Evolutionary conservation across 2,329 filamentous ascomycete genomes (phyloP).

Genomic region (Aschersonia sp.): DNA sequence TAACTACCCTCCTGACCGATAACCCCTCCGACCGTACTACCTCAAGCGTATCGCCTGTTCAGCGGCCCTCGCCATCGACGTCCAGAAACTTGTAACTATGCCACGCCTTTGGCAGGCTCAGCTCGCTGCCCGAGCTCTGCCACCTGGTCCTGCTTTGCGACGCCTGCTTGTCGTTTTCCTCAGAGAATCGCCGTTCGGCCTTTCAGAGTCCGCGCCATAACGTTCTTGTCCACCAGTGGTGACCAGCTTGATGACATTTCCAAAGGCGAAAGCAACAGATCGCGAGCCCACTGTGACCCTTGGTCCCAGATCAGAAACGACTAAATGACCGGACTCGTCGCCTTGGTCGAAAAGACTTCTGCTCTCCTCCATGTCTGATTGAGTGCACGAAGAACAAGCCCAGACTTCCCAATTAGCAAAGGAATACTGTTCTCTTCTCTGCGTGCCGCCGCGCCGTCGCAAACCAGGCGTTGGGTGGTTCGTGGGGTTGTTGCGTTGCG

Average conservation of each 20-base stretch:
- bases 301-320: constrained; percentile 52
- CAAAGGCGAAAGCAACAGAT: constrained; percentile 56
- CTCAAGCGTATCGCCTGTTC: too few relatives aligned
- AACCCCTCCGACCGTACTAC: too few relatives aligned
- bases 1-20: too few relatives aligned
- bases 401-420: constrained; percentile 35
- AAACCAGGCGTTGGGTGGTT: neutral
- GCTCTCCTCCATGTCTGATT: constrained; percentile 29
- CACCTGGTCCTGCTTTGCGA: constrained; percentile 15
- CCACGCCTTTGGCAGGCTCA: neutral
- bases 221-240: constrained; percentile 46
- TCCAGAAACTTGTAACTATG: too few relatives aligned
- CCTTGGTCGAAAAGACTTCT: constrained; percentile 26
- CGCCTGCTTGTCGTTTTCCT: constrained; percentile 24
- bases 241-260: constrained; percentile 59
- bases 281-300: constrained; percentile 45
- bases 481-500: constrained; percentile 3
- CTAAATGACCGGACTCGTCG: constrained; percentile 35
- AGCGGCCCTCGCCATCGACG: too few relatives aligned
- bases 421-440: neutral
- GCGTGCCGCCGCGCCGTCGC: constrained; percentile 1
- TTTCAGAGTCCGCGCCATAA: constrained; percentile 32
- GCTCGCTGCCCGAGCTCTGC: constrained; percentile 6
- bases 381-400: constrained; percentile 32
- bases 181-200: constrained; percentile 14